Percentiles rank a stretch among this genome's conserved stretches.
phyloP scores from a whole-genome alignment of 257 asterid species.

The Parsonsia alboflavescens region DNA sequence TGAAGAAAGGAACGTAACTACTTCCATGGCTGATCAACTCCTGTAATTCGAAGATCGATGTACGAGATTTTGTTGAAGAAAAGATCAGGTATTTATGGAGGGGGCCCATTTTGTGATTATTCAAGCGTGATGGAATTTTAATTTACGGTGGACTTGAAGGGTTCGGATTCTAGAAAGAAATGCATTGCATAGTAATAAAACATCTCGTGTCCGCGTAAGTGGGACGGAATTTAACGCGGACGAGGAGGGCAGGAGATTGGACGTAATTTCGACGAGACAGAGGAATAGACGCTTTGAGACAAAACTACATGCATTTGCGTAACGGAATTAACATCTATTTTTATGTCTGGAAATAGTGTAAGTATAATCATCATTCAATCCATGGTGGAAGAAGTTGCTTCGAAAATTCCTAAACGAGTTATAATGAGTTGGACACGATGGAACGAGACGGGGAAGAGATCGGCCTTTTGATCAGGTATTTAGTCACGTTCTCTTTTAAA shows the following conservation, averaged over 20 bases:
- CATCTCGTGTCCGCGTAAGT: constrained; percentile 12
- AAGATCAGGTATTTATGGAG: not conserved
- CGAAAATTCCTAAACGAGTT: not conserved
- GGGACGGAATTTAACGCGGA: constrained; percentile 5
- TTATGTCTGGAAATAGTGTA: not conserved
- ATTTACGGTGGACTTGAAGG: constrained; percentile 6
- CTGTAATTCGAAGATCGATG: too few species aligned
- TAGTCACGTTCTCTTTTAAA: too few species aligned
- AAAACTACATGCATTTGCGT: too few species aligned
- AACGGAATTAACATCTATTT: not conserved
- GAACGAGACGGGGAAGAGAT: too few species aligned
- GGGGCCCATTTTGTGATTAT: not conserved
- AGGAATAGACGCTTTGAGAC: not conserved
- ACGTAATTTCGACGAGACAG: not conserved
- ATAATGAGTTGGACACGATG: too few species aligned
- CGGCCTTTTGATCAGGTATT: too few species aligned
- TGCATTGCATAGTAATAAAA: too few species aligned
- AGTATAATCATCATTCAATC: too few species aligned
- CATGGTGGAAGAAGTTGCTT: not conserved
- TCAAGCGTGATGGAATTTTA: not conserved
- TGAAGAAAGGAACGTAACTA: constrained; percentile 1
- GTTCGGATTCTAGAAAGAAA: not conserved
- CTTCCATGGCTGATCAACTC: not conserved
- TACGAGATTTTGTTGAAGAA: too few species aligned
- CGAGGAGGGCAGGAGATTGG: not conserved